These are phyloP conservation scores for Groenewaldozyma salmanticensis DNA, from an alignment of 805 yeast genomes.

Conservation along the genomic window DNA sequence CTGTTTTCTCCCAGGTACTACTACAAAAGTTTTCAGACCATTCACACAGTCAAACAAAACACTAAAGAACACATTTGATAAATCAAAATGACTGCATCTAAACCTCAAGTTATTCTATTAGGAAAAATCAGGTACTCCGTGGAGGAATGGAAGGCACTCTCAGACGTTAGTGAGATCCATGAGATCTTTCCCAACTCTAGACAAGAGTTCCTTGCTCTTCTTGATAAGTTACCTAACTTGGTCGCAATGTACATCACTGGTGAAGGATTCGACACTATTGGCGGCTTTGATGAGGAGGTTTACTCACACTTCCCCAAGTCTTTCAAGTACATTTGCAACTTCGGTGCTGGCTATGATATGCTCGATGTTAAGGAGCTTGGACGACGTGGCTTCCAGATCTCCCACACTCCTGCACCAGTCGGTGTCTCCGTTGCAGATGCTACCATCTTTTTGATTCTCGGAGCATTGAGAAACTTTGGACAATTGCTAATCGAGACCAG, in stretches of 20 bases:
- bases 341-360: slow-evolving; percentile 53
- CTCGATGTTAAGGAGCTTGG: slow-evolving; percentile 37
- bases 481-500: slow-evolving; percentile 34
- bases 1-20: no score
- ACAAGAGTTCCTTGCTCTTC: slow-evolving; percentile 32
- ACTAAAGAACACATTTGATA: no score
- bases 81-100: no score
- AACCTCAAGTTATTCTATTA: slow-evolving; percentile 58
- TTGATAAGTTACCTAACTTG: slow-evolving; percentile 28
- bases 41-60: no score
- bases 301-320: slow-evolving; percentile 30
- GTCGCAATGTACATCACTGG: slow-evolving; percentile 35
- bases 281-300: slow-evolving; percentile 37
- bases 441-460: slow-evolving; percentile 40
- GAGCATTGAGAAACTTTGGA: slow-evolving; percentile 41
- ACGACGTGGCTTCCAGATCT: slow-evolving; percentile 34
- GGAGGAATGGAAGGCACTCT: slow-evolving; percentile 52
- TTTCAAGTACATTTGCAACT: slow-evolving; percentile 37
- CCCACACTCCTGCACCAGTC: slow-evolving; percentile 46
- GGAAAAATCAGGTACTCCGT: slow-evolving; percentile 54
- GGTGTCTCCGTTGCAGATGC: slow-evolving; percentile 51
- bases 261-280: slow-evolving; percentile 31
- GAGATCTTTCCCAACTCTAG: slow-evolving; percentile 31
- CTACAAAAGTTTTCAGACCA: no score
- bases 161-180: slow-evolving; percentile 40